Percentiles rank a stretch among this genome's conserved stretches.
Conservation (phyloP, 2,329 filamentous ascomycete species). For the Fusarium lyarnte region DNA sequence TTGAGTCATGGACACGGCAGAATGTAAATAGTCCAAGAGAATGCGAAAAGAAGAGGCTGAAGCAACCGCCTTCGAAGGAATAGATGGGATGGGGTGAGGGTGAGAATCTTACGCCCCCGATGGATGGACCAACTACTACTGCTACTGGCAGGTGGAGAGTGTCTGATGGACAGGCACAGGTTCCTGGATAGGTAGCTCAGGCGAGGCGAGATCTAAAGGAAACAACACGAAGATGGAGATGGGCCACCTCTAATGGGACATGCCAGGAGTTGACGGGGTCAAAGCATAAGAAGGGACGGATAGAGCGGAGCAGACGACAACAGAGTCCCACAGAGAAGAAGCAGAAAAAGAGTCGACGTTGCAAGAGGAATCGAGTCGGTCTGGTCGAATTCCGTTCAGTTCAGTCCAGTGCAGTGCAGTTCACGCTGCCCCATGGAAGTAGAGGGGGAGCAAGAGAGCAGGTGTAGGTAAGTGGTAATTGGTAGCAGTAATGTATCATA, state of each 20-base stretch:
- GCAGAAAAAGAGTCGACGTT: constrained; percentile 21
- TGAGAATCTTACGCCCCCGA: constrained; percentile 40
- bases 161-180: constrained; percentile 36
- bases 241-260: constrained; percentile 34
- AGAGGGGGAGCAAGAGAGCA: background rate
- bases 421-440: constrained; percentile 8
- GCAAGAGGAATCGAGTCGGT: constrained; percentile 13
- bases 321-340: background rate
- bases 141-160: constrained; percentile 31
- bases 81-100: constrained; percentile 27
- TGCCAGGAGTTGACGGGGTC: constrained; percentile 21
- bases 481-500: constrained; percentile 17
- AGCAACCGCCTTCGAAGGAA: constrained; percentile 20
- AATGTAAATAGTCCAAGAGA: constrained; percentile 40
- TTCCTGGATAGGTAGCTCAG: constrained; percentile 30
- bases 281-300: constrained; percentile 2
- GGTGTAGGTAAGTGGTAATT: background rate
- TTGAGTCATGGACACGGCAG: constrained; percentile 35
- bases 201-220: constrained; percentile 32
- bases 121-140: constrained; percentile 15
- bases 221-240: constrained; percentile 23
- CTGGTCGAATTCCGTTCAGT: constrained; percentile 11
- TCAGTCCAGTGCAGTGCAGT: background rate
- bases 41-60: constrained; percentile 11
- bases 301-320: constrained; percentile 18